Conservation (phyloP, 495 filamentous ascomycete species). For the Talaromyces adpressus region DNA sequence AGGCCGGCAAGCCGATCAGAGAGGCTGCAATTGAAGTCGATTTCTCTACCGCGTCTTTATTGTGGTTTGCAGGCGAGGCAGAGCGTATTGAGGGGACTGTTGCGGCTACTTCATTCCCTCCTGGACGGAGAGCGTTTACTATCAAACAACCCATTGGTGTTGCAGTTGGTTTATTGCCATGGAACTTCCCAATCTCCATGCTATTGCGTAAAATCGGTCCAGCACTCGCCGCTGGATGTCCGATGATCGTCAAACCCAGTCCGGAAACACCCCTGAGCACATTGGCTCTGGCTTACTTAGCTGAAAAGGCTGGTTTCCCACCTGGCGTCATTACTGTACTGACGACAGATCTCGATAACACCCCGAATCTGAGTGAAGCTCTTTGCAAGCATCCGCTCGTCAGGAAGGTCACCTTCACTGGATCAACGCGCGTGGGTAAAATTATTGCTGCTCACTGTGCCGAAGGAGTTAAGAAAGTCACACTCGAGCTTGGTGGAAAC, state of each 20-base stretch:
- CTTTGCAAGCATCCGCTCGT: constrained; percentile 47
- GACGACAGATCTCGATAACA: constrained; percentile 51
- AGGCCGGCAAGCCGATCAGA: constrained; percentile 41
- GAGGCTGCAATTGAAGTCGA: constrained; percentile 40
- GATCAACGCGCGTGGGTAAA: constrained; percentile 45
- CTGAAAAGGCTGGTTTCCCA: constrained; percentile 52
- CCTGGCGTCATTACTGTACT: constrained; percentile 53
- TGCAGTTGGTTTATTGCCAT: constrained; percentile 30
- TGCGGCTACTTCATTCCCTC: constrained; percentile 21
- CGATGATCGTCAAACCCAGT: constrained; percentile 50
- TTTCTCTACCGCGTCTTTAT: constrained; percentile 39
- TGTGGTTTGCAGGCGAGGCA: constrained; percentile 47
- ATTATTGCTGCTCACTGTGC: constrained; percentile 42
- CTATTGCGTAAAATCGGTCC: constrained; percentile 52
- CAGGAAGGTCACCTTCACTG: constrained; percentile 57
- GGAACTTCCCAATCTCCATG: constrained; percentile 47
- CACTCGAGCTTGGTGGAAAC: constrained; percentile 57
- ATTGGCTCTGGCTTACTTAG: constrained; percentile 47
- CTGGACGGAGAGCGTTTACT: constrained; percentile 32
- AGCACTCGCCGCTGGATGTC: constrained; percentile 58
- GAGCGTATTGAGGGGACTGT: constrained; percentile 38
- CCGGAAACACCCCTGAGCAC: constrained; percentile 55
- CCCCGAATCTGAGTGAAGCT: constrained; percentile 45
- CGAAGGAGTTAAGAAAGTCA: constrained; percentile 52
- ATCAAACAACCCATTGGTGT: constrained; percentile 47